phyloP scores from a whole-genome alignment of 2,329 filamentous ascomycete species.

The Trichoderma lentiforme region DNA sequence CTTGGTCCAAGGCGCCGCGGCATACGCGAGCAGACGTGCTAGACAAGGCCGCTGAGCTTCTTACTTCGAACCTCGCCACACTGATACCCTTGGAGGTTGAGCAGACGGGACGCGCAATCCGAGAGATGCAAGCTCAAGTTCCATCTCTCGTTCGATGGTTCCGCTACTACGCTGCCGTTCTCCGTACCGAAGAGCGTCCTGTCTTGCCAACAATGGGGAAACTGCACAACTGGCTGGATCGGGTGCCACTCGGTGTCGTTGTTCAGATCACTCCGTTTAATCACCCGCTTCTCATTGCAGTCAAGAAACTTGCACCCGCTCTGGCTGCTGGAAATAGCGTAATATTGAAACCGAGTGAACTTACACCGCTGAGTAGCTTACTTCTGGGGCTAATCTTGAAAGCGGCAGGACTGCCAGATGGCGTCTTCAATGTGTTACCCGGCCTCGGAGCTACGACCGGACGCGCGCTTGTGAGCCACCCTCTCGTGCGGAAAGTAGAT shows the following conservation, averaged over 20 bases:
- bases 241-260: slow-evolving; percentile 56
- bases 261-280: slow-evolving; percentile 58
- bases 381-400: slow-evolving; percentile 57
- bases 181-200: slow-evolving; percentile 64
- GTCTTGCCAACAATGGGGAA: slow-evolving; percentile 63
- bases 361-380: slow-evolving; percentile 60
- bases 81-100: slow-evolving; percentile 62
- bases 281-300: slow-evolving; percentile 55
- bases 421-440: slow-evolving; percentile 62
- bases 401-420: slow-evolving; percentile 66
- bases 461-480: slow-evolving; percentile 51
- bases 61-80: slow-evolving; percentile 49
- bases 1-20: slow-evolving; percentile 60
- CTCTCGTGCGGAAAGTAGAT: slow-evolving; percentile 61
- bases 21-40: slow-evolving; percentile 60
- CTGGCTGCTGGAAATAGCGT: slow-evolving; percentile 58
- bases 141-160: slow-evolving; percentile 66
- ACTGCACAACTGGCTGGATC: slow-evolving; percentile 54
- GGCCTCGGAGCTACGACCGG: slow-evolving; percentile 53
- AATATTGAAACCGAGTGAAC: slow-evolving; percentile 60
- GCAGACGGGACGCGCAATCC: slow-evolving; percentile 65
- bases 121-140: slow-evolving; percentile 69
- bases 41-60: slow-evolving; percentile 54
- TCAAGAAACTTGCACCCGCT: slow-evolving; percentile 60
- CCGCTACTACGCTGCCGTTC: slow-evolving; percentile 65